Evolutionary conservation across 78 protist genomes (phyloP).

Genomic region (Polysphondylium violaceum): DNA sequence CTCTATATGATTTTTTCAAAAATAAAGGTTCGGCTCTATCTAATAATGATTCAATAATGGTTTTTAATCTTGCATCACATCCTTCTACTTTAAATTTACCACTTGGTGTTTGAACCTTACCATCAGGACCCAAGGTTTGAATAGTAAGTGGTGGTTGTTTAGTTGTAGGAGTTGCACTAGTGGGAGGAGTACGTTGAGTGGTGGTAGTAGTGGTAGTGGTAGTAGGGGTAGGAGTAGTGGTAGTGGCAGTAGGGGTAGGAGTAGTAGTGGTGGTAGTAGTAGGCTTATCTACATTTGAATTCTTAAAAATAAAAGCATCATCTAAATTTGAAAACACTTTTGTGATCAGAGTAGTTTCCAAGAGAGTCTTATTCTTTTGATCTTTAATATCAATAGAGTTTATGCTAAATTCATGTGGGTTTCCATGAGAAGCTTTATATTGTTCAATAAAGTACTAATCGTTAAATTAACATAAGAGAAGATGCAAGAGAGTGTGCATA

Average conservation of each 20-base stretch:
- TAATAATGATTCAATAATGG: slow-evolving; percentile 7
- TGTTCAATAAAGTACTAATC: slow-evolving; percentile 39
- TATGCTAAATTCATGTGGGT: background rate
- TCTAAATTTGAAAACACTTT: slow-evolving; percentile 37
- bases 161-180: background rate
- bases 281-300: slow-evolving; percentile 4
- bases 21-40: slow-evolving; percentile 18
- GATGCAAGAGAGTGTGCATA: too few species aligned
- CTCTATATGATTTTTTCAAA: slow-evolving; percentile 38
- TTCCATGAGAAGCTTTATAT: background rate
- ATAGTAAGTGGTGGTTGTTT: background rate
- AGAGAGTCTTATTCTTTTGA: slow-evolving; percentile 15
- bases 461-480: background rate
- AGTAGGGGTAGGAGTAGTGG: background rate
- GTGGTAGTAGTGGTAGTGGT: background rate
- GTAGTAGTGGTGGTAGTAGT: background rate
- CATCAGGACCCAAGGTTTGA: background rate
- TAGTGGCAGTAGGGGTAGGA: background rate
- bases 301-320: slow-evolving; percentile 54
- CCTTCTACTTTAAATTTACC: slow-evolving; percentile 2
- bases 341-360: slow-evolving; percentile 5
- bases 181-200: background rate
- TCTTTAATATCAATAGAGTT: slow-evolving; percentile 44
- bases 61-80: slow-evolving; percentile 33
- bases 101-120: background rate